Base-by-base conservation (phyloP, 805 yeast species). In the Nakazawaea pomicola region DNA sequence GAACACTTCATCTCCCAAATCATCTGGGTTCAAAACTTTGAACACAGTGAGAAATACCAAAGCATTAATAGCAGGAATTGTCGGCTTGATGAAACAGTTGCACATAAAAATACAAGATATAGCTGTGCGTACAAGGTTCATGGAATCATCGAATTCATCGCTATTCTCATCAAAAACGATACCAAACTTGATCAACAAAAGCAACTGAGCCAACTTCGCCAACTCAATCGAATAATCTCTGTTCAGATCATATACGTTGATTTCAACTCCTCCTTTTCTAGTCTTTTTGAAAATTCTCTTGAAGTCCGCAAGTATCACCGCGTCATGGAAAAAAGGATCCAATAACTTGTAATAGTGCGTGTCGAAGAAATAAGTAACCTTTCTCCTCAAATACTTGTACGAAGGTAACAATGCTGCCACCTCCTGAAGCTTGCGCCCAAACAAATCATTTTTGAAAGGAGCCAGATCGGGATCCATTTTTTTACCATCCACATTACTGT, bases 221-320 rank as follows among this genome's bases (percentile, higher is more conserved):
- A 36, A 33, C 28, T 42, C 45, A 3, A 23, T 29, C 8, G 28
- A 16, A 14, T 36, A 29, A 29, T 36, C 41, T 12, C 41, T 24
- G 7, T 11, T 9, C 4, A 31, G 30, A 7, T 37, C 38, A 29
- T 42, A 42, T 9, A 37, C 41, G 20, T 42, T 37, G 17, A 42
- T 33, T 15, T 42, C 45, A 4, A 37, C 38, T 18, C 41, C 41
- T 9, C 45, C 41, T 24, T 37, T 42, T 16, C 41, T 24, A 4
- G 37, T 32, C 18, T 29, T 42, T 15, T 33, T 36, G 29, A 42
- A 42, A 28, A 42, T 42, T 29, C 45, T 32, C 16, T 21, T 29
- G 15, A 42, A 42, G 18, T 37, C 41, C 17, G 21, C 17, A 12
- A 28, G 6, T 7, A 42, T 20, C 4, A 24, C 12, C 12, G 20